Conservation (phyloP, 106 monocot species). For the Dendrobium huoshanense region DNA sequence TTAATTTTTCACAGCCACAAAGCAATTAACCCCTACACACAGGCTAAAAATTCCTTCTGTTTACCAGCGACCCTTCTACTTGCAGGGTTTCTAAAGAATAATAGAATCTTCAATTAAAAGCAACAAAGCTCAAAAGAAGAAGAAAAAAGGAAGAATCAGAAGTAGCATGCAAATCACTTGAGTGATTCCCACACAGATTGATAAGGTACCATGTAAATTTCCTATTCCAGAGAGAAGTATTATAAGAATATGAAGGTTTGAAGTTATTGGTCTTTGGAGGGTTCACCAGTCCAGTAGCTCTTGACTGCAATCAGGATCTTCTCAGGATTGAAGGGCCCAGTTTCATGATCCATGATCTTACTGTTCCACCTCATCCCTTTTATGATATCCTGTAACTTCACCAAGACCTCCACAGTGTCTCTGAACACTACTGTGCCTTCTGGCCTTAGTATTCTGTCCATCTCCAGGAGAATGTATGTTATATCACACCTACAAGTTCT, state of each 20-base stretch:
- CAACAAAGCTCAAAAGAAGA: neutral
- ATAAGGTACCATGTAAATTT: neutral
- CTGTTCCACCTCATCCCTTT: slow-evolving; percentile 53
- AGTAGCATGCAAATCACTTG: neutral
- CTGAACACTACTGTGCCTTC: slow-evolving; percentile 45
- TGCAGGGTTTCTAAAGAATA: slow-evolving; percentile 3
- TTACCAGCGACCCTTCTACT: neutral
- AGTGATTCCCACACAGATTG: neutral
- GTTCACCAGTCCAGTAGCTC: slow-evolving; percentile 52
- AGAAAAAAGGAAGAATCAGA: neutral
- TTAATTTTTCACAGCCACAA: slow-evolving; percentile 1
- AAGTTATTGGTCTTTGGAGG: slow-evolving; percentile 1
- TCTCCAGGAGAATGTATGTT: slow-evolving; percentile 47
- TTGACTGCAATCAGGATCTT: slow-evolving; percentile 51
- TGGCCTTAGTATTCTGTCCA: slow-evolving; percentile 57
- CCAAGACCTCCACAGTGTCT: slow-evolving; percentile 44
- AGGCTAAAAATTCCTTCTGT: neutral
- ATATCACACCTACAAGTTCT: slow-evolving; percentile 45
- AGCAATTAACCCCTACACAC: neutral
- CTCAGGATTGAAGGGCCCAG: slow-evolving; percentile 54
- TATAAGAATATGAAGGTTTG: neutral
- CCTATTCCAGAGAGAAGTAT: neutral
- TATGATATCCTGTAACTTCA: slow-evolving; percentile 34
- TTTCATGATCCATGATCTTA: slow-evolving; percentile 47
- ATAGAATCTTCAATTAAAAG: neutral